Evolutionary conservation across 106 monocot genomes (phyloP).

Genomic region (Xerophyta viscosa): DNA sequence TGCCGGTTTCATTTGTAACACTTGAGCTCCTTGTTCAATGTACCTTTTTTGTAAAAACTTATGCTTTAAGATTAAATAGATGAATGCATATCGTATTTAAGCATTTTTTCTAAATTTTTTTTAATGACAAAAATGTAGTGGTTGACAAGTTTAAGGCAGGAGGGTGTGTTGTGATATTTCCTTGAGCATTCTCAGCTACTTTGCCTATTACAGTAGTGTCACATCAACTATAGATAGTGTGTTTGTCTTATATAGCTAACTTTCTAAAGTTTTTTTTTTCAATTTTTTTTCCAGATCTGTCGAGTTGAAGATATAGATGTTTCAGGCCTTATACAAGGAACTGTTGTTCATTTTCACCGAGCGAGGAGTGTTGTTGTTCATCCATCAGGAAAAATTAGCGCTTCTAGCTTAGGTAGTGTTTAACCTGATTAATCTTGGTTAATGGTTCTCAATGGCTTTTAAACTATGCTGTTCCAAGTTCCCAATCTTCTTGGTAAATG

Average conservation of each 20-base stretch:
- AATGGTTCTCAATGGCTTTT: not conserved
- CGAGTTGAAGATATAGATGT: slow-evolving; percentile 98
- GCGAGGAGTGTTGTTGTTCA: slow-evolving; percentile 81
- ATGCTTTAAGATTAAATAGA: no score
- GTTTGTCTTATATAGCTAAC: not conserved
- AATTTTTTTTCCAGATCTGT: slow-evolving; percentile 57
- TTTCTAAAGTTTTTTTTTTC: not conserved
- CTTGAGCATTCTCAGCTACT: no score
- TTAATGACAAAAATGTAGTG: no score
- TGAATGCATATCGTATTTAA: no score
- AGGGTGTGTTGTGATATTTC: no score
- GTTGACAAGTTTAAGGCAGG: no score
- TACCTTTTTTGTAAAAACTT: no score
- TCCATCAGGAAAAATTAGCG: slow-evolving; percentile 58
- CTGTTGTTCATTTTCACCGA: slow-evolving; percentile 86
- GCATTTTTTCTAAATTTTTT: no score
- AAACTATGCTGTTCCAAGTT: not conserved
- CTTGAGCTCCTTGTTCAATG: no score
- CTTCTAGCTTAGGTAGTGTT: slow-evolving; percentile 71
- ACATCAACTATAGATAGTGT: not conserved
- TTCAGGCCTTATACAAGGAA: slow-evolving; percentile 73
- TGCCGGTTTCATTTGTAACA: no score
- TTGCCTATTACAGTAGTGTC: no score
- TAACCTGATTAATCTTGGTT: not conserved
- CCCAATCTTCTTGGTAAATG: no score